Conservation (phyloP, 1,284 basidiomycete species). For the Neonothopanus nambi region DNA sequence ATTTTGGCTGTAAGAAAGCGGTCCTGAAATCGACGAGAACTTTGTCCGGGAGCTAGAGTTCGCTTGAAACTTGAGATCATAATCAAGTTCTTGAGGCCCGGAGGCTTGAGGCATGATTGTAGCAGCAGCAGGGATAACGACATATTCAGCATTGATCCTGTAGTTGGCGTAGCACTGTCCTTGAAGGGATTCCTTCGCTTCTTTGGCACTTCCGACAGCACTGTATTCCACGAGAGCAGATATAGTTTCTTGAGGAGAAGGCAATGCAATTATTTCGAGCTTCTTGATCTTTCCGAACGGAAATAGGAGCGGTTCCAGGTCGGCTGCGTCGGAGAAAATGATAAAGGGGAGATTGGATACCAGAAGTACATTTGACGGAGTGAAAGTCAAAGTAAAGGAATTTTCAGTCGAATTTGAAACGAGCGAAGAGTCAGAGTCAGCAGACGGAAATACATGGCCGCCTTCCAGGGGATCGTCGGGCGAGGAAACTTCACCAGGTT, state of each 20-base stretch:
- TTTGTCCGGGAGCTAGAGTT: not conserved
- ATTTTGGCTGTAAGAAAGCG: slow-evolving; percentile 10
- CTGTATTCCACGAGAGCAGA: slow-evolving; percentile 65
- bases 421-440: slow-evolving; percentile 17
- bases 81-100: slow-evolving; percentile 11
- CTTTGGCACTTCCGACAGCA: slow-evolving; percentile 51
- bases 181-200: slow-evolving; percentile 59
- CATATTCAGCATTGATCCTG: slow-evolving; percentile 47
- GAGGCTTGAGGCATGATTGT: slow-evolving; percentile 21
- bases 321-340: slow-evolving; percentile 63
- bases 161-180: slow-evolving; percentile 60
- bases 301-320: slow-evolving; percentile 69
- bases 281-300: slow-evolving; percentile 70
- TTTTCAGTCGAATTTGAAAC: slow-evolving; percentile 26
- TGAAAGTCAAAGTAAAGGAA: slow-evolving; percentile 34
- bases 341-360: slow-evolving; percentile 66
- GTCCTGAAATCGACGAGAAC: slow-evolving; percentile 7
- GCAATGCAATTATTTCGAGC: slow-evolving; percentile 39
- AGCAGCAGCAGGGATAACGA: slow-evolving; percentile 31
- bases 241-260: slow-evolving; percentile 38
- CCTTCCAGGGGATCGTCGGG: slow-evolving; percentile 20
- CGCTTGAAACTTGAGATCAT: slow-evolving; percentile 6
- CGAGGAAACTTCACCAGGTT: slow-evolving; percentile 31
- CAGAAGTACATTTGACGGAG: slow-evolving; percentile 53
- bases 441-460: not conserved